Percentiles rank a stretch among this genome's conserved stretches.
These are phyloP conservation scores for Heliamphora pulchella DNA, from an alignment of 179 eudicot genomes.

Conservation along the genomic window DNA sequence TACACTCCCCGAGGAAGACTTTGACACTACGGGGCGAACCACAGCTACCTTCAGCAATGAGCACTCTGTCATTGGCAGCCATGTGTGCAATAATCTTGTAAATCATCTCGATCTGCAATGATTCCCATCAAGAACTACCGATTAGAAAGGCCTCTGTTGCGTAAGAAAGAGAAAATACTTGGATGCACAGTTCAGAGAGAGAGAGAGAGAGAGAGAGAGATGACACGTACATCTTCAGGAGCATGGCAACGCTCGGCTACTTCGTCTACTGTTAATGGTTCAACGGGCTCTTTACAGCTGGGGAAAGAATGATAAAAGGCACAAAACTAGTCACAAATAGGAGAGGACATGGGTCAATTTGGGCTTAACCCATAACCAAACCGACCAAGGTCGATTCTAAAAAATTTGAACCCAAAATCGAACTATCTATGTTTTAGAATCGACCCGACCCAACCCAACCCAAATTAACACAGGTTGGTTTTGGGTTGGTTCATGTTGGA, in stretches of 20 bases:
- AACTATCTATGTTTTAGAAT: no score
- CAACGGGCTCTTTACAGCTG: constrained; percentile 97
- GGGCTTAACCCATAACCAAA: no score
- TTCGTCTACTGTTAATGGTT: constrained; percentile 88
- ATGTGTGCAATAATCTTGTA: constrained; percentile 91
- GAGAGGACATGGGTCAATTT: no score
- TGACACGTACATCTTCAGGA: constrained; percentile 40
- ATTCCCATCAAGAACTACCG: neutral
- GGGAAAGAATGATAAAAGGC: constrained; percentile 1
- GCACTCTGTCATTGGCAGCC: constrained; percentile 97
- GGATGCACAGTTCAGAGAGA: neutral
- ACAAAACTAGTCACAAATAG: neutral
- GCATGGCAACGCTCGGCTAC: constrained; percentile 93
- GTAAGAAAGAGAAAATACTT: neutral
- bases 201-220: neutral
- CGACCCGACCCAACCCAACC: no score
- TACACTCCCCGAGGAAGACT: constrained; percentile 88
- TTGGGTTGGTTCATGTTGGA: no score
- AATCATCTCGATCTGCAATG: constrained; percentile 86
- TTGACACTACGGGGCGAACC: constrained; percentile 95
- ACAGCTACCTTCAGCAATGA: constrained; percentile 79
- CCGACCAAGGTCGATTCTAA: no score
- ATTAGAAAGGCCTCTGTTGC: neutral
- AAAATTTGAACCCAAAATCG: no score
- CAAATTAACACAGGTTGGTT: no score